These are phyloP conservation scores for Dacryopinax primogenitus DNA, from an alignment of 768 basidiomycete species.

Conservation along the genomic window DNA sequence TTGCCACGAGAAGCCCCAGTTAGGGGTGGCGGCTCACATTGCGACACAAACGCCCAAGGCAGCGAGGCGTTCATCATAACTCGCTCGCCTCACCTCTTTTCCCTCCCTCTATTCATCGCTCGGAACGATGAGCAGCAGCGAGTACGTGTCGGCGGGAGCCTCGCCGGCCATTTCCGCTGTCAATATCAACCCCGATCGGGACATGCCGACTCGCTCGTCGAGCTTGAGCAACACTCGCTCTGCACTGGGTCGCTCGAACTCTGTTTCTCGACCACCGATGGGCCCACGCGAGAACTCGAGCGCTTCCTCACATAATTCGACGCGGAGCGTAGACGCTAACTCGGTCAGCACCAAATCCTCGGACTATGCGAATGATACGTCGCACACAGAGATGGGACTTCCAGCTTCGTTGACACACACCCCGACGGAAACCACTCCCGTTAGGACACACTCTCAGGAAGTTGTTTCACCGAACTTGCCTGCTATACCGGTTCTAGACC, in stretches of 20 bases:
- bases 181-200: not conserved
- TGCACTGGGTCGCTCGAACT: not conserved
- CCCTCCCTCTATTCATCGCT: not conserved
- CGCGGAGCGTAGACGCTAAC: not conserved
- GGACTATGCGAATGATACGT: not conserved
- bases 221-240: not conserved
- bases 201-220: not conserved
- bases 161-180: slow-evolving; percentile 1
- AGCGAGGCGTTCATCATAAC: not conserved
- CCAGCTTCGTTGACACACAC: not conserved
- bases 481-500: not conserved
- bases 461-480: not conserved
- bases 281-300: not conserved
- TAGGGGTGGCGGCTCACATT: slow-evolving; percentile 8
- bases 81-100: not conserved
- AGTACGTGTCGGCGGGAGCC: slow-evolving; percentile 2
- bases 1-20: not conserved
- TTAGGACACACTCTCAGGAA: not conserved
- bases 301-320: not conserved
- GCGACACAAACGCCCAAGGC: not conserved
- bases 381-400: not conserved
- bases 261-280: not conserved
- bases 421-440: not conserved
- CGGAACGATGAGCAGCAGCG: not conserved
- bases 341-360: not conserved